phyloP scores from a whole-genome alignment of 2,329 filamentous ascomycete genomes.

The Fusarium nematophilum region DNA sequence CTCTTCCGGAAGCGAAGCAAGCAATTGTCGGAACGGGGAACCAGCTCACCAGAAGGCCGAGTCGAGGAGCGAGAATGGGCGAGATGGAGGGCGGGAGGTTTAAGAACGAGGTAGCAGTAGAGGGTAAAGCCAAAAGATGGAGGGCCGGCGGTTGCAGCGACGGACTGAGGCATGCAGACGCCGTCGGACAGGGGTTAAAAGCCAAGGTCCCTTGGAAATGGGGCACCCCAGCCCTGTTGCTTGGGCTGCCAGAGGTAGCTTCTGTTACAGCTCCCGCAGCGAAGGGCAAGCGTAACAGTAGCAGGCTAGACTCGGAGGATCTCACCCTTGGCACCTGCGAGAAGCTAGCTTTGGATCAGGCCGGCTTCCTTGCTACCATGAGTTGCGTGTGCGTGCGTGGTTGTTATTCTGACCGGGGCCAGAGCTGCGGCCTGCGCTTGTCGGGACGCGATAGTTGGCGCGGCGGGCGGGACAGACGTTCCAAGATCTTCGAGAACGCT shows the following conservation, averaged over 20 bases:
- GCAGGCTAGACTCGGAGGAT: constrained; percentile 27
- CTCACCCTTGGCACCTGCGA: constrained; percentile 33
- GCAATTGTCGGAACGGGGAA: constrained; percentile 22
- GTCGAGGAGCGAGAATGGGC: constrained; percentile 27
- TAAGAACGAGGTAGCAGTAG: constrained; percentile 42
- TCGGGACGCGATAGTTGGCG: constrained; percentile 42
- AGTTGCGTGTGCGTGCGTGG: constrained; percentile 8
- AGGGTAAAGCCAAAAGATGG: constrained; percentile 34
- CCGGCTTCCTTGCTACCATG: constrained; percentile 13
- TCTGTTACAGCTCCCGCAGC: constrained; percentile 25
- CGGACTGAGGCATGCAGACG: constrained; percentile 41
- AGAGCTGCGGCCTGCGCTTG: constrained; percentile 43
- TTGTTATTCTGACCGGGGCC: constrained; percentile 34
- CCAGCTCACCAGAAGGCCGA: constrained; percentile 35
- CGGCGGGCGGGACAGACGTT: constrained; percentile 35
- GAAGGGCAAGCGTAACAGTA: constrained; percentile 25
- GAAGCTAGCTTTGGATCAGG: constrained; percentile 27
- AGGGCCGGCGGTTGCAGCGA: constrained; percentile 42
- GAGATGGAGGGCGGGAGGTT: constrained; percentile 48
- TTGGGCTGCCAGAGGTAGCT: constrained; percentile 35
- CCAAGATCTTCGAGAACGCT: background rate
- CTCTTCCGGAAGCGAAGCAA: constrained; percentile 24
- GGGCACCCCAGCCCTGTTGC: constrained; percentile 35
- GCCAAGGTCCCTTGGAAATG: constrained; percentile 24
- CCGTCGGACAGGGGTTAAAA: constrained; percentile 39